Conservation (phyloP, 1,139 yeast species). For the Suhomyces ambrosiae region DNA sequence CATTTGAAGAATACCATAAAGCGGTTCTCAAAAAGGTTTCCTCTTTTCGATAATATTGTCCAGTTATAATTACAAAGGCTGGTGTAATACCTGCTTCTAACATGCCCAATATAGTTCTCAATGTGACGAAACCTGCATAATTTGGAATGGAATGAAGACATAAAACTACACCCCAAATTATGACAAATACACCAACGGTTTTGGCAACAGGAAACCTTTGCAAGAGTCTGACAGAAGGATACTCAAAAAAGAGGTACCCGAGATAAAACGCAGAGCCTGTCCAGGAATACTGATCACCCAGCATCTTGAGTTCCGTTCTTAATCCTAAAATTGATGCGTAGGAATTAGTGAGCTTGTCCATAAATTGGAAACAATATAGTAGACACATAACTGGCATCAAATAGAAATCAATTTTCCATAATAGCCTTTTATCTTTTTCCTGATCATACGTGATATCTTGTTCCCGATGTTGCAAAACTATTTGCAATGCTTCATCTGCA, state of each 20-base stretch:
- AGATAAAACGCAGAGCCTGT: slow-evolving; percentile 59
- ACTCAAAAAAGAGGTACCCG: slow-evolving; percentile 52
- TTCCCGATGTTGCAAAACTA: slow-evolving; percentile 20
- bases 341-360: slow-evolving; percentile 64
- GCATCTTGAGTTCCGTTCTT: slow-evolving; percentile 48
- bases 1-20: slow-evolving; percentile 54
- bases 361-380: slow-evolving; percentile 59
- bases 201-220: slow-evolving; percentile 49
- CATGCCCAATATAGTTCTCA: slow-evolving; percentile 54
- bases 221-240: slow-evolving; percentile 44
- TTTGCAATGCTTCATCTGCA: slow-evolving; percentile 39
- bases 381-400: slow-evolving; percentile 58
- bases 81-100: slow-evolving; percentile 60
- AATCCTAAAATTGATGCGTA: slow-evolving; percentile 66
- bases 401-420: slow-evolving; percentile 56
- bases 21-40: slow-evolving; percentile 52
- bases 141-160: slow-evolving; percentile 44
- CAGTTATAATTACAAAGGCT: slow-evolving; percentile 53
- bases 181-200: slow-evolving; percentile 34
- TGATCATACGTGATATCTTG: not conserved
- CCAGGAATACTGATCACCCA: slow-evolving; percentile 56
- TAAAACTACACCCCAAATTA: slow-evolving; percentile 50
- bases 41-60: slow-evolving; percentile 54
- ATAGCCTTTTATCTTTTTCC: slow-evolving; percentile 26
- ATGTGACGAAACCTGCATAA: slow-evolving; percentile 40